Evolutionary conservation across 2,329 filamentous ascomycete species (phyloP).

Genomic region (Blastomyces gilchristii): DNA sequence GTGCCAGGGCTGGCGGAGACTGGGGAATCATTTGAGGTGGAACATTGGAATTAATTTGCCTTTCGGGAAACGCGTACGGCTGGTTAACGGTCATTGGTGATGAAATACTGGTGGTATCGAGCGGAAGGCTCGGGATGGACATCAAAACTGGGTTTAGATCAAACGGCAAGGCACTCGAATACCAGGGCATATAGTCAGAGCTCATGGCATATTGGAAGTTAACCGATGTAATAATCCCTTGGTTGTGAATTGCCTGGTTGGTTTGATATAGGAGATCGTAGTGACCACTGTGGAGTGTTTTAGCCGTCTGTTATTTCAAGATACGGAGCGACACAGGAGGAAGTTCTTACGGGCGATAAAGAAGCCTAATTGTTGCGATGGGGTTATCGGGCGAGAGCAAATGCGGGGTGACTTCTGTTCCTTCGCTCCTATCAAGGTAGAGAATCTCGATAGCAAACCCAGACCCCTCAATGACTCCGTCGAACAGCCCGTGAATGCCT

Average conservation of each 20-base stretch:
- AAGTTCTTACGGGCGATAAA: slow-evolving; percentile 53
- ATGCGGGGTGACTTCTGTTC: slow-evolving; percentile 55
- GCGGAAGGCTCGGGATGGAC: slow-evolving; percentile 32
- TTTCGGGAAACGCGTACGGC: slow-evolving; percentile 23
- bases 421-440: slow-evolving; percentile 79
- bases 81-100: slow-evolving; percentile 25
- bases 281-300: slow-evolving; percentile 51
- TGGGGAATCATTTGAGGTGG: slow-evolving; percentile 3
- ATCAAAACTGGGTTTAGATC: slow-evolving; percentile 33
- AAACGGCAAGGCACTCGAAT: slow-evolving; percentile 29
- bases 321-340: not conserved
- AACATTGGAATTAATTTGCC: slow-evolving; percentile 18
- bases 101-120: slow-evolving; percentile 25
- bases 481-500: slow-evolving; percentile 66
- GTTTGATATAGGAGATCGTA: slow-evolving; percentile 86
- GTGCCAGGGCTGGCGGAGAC: slow-evolving; percentile 17
- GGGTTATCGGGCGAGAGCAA: slow-evolving; percentile 27
- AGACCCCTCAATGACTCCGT: slow-evolving; percentile 68
- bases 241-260: slow-evolving; percentile 25
- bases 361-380: slow-evolving; percentile 55
- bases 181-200: slow-evolving; percentile 30
- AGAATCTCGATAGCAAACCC: slow-evolving; percentile 75
- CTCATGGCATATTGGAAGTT: slow-evolving; percentile 35
- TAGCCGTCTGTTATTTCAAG: slow-evolving; percentile 13
- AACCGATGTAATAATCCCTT: slow-evolving; percentile 27